A percentile compares a stretch with the other conserved stretches of the same genome.
phyloP scores from a whole-genome alignment of 1,284 basidiomycete genomes.

The Pyrrhoderma lamaoense region DNA sequence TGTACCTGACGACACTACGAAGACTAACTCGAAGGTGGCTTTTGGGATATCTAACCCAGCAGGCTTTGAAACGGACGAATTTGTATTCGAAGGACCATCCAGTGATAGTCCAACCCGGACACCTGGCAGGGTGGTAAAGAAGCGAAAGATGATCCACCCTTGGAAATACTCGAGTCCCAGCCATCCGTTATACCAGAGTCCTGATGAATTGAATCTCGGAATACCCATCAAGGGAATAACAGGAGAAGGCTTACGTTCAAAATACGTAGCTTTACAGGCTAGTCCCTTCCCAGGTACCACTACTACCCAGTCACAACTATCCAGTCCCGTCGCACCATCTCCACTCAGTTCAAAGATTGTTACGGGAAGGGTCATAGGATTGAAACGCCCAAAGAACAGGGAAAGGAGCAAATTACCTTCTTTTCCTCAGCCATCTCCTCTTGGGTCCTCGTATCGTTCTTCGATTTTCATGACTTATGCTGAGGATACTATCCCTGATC shows the following conservation, averaged over 20 bases:
- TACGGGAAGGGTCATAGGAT: slow-evolving; percentile 16
- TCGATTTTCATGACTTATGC: neutral
- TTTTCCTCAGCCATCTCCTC: slow-evolving; percentile 12
- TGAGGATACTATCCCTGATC: neutral
- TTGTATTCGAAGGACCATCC: too few relatives aligned
- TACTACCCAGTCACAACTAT: slow-evolving; percentile 3
- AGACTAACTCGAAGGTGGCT: too few relatives aligned
- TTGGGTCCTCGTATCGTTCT: slow-evolving; percentile 8
- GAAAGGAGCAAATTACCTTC: slow-evolving; percentile 8
- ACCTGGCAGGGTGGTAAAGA: neutral
- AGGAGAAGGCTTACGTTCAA: slow-evolving; percentile 13
- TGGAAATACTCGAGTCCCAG: slow-evolving; percentile 18
- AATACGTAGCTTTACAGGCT: slow-evolving; percentile 14
- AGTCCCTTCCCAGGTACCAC: slow-evolving; percentile 12
- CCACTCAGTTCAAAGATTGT: slow-evolving; percentile 14
- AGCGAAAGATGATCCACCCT: slow-evolving; percentile 5
- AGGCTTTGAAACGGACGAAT: too few relatives aligned
- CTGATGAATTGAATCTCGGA: slow-evolving; percentile 15
- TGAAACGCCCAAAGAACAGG: slow-evolving; percentile 7
- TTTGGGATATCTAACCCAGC: too few relatives aligned
- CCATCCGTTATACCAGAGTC: slow-evolving; percentile 14
- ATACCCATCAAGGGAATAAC: slow-evolving; percentile 16
- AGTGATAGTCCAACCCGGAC: slow-evolving; percentile 1
- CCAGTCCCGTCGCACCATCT: slow-evolving; percentile 15
- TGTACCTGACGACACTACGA: too few relatives aligned